Evolutionary conservation across 164 flowering plant genomes (phyloP), one percentile per base, ranked within the genome.

Genomic region (Stephania yunnanensis): DNA sequence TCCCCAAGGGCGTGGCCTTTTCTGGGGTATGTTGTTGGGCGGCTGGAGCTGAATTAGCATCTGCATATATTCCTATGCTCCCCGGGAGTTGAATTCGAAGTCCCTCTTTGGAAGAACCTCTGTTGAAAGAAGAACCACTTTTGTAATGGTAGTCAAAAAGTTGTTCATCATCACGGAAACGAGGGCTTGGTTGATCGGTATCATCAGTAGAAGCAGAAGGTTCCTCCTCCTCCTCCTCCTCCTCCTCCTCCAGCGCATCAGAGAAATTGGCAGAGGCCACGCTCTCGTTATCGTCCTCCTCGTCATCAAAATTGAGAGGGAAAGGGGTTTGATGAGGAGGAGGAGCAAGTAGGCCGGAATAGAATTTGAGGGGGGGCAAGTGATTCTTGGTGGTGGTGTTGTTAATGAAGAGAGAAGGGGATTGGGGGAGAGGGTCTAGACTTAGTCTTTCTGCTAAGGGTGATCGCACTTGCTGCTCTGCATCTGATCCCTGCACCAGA

Each of bases 361-460:
- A 83, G 78, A 87, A 88, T 74, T 86, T 90, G 73, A 88, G 77
- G 20, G 95, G 94, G 48, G 97, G 97, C 82, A 91, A 76, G 46
- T 36, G 42, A 36, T 36, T 36, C 42, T 36, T 36, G 42, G 42
- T 36, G 42, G 42, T 36, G 42, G 42, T 36, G 42, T 36, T 36
- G 1, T 36, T 36, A 36, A 36, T 2, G 42, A 36, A 36, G 42
- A 36, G 42, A 36, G 42, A 36, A 36, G 42, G 42, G 42, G 42
- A 36, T 75, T 77, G 76, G 0, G 85, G 86, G 68, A 82, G 65
- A 12, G 80, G 52, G 46, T 81, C 84, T 1, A 73, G 29, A 55
- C 78, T 76, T 5, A 80, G 15, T 31, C 81, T 85, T 76, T 88
- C 88, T 1, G 84, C 10, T 13, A 86, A 84, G 13, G 91, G 90